Conservation (phyloP, 1,284 basidiomycete species). For the Paramarasmius palmivorus region DNA sequence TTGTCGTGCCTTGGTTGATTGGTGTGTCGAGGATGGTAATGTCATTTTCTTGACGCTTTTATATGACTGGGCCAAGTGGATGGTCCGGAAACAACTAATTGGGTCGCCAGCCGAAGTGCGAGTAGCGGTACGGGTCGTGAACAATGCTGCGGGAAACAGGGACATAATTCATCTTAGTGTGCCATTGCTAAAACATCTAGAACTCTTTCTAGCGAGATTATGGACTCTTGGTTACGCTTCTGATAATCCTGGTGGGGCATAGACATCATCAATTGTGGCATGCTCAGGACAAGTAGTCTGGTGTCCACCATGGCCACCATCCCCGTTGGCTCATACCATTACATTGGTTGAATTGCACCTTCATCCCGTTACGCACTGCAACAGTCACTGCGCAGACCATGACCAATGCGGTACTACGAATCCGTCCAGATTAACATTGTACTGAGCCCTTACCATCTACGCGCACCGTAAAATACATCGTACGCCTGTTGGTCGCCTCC, state of each 20-base stretch:
- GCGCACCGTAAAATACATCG: not conserved
- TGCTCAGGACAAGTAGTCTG: not conserved
- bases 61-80: not conserved
- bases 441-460: not conserved
- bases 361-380: not conserved
- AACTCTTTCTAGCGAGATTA: not conserved
- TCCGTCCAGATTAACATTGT: not conserved
- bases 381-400: not conserved
- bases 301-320: not conserved
- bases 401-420: not conserved
- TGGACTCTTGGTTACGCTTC: not conserved
- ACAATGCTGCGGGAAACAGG: not conserved
- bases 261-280: not conserved
- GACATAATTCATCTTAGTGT: no score
- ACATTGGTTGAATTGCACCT: not conserved
- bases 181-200: no score
- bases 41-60: not conserved
- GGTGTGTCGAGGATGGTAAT: not conserved
- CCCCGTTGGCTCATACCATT: not conserved
- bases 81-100: not conserved
- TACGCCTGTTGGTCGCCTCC: not conserved
- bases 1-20: not conserved
- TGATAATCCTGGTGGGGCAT: not conserved
- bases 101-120: not conserved
- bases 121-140: not conserved